Evolutionary conservation across 768 basidiomycete genomes (phyloP).

Genomic region (Leccinum rimulosum): DNA sequence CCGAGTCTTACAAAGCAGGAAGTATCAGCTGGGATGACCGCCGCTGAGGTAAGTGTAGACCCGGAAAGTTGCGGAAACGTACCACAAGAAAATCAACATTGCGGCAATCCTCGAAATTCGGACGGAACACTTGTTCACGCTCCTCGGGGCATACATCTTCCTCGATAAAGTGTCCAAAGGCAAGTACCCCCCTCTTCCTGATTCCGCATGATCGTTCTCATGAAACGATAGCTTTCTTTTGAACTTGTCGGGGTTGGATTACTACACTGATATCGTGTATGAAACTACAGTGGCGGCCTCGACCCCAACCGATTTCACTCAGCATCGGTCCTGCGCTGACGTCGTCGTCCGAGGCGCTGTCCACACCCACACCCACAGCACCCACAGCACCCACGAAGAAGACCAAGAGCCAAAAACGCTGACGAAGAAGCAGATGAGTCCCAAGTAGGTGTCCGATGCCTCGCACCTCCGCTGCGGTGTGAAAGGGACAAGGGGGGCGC

Average conservation of each 20-base stretch:
- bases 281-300: constrained; percentile 93
- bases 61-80: too few relatives aligned
- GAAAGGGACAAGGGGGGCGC: constrained; percentile 63
- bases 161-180: constrained; percentile 60
- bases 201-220: neutral
- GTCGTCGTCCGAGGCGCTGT: constrained; percentile 20
- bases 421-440: constrained; percentile 90
- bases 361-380: constrained; percentile 9
- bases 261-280: constrained; percentile 98
- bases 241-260: constrained; percentile 95
- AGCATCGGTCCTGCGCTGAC: constrained; percentile 43
- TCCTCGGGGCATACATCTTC: constrained; percentile 70
- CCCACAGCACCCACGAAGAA: constrained; percentile 34
- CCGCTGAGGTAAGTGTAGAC: too few relatives aligned
- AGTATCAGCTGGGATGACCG: too few relatives aligned
- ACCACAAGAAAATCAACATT: too few relatives aligned
- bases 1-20: too few relatives aligned
- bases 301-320: constrained; percentile 77
- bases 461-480: constrained; percentile 77
- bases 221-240: constrained; percentile 70
- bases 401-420: constrained; percentile 38
- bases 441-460: constrained; percentile 90
- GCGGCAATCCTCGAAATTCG: too few relatives aligned
- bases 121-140: too few relatives aligned
- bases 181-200: neutral